These are phyloP conservation scores for Grosmannia serpens DNA, from an alignment of 2,329 filamentous ascomycete genomes.

Conservation along the genomic window DNA sequence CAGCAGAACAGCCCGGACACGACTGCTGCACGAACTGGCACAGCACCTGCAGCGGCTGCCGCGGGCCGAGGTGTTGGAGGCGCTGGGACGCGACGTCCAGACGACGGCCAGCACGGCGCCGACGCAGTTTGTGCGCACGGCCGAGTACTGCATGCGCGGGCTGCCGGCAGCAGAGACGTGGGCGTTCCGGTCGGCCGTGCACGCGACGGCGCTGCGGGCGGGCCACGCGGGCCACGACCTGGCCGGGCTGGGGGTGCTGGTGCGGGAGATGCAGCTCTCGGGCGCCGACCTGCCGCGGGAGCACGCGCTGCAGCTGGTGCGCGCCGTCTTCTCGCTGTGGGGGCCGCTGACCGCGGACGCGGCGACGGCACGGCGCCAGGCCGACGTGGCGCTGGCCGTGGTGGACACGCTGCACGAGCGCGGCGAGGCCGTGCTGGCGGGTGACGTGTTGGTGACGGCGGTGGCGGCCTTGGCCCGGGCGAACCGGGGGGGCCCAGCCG, in stretches of 20 bases:
- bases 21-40: slow-evolving; percentile 16
- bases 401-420: slow-evolving; percentile 34
- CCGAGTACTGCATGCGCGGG: slow-evolving; percentile 3
- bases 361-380: slow-evolving; percentile 17
- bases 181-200: slow-evolving; percentile 21
- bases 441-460: slow-evolving; percentile 37
- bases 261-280: slow-evolving; percentile 27
- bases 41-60: slow-evolving; percentile 11
- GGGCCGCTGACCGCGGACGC: slow-evolving; percentile 6
- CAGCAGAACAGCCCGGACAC: slow-evolving; percentile 16
- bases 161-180: slow-evolving; percentile 21
- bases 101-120: neutral
- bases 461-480: slow-evolving; percentile 29
- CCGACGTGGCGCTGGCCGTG: slow-evolving; percentile 30
- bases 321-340: slow-evolving; percentile 23
- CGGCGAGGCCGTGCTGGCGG: slow-evolving; percentile 28
- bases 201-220: slow-evolving; percentile 15
- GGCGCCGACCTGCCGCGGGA: slow-evolving; percentile 24
- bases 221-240: slow-evolving; percentile 8
- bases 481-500: slow-evolving; percentile 3
- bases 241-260: slow-evolving; percentile 14
- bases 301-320: slow-evolving; percentile 26
- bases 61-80: neutral
- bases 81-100: neutral
- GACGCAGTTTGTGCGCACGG: neutral